Percentiles rank a stretch among this genome's conserved stretches.
phyloP scores from a whole-genome alignment of 2,329 filamentous ascomycete species.

The Verticillium nonalfalfae region DNA sequence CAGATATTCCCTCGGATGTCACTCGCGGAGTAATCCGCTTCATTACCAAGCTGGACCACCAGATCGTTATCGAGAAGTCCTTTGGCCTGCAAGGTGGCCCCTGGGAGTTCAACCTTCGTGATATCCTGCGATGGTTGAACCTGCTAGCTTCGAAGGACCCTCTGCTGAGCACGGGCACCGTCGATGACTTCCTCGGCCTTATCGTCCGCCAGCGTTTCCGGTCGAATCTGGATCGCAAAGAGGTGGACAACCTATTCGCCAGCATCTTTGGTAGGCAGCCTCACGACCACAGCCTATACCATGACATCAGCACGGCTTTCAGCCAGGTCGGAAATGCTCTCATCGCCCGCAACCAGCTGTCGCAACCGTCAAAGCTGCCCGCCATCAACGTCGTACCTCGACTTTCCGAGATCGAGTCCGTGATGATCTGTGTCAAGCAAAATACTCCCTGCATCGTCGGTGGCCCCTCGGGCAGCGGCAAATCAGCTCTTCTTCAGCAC shows the following conservation, averaged over 20 bases:
- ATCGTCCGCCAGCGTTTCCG: conserved; percentile 88
- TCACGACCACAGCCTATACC: conserved; percentile 59
- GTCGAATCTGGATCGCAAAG: conserved; percentile 56
- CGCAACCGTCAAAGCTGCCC: conserved; percentile 46
- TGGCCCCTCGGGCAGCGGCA: conserved; percentile 79
- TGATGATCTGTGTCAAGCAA: conserved; percentile 81
- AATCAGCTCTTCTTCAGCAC: conserved; percentile 73
- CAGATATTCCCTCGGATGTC: conserved; percentile 49
- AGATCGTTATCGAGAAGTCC: conserved; percentile 53
- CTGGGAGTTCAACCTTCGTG: conserved; percentile 94
- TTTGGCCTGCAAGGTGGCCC: conserved; percentile 66
- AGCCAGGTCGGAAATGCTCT: conserved; percentile 77
- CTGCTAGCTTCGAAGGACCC: conserved; percentile 57
- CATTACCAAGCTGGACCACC: conserved; percentile 70
- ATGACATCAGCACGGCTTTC: conserved; percentile 58
- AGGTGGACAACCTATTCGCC: conserved; percentile 61
- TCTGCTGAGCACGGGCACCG: conserved; percentile 52
- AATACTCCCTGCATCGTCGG: conserved; percentile 86
- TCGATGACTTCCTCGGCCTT: conserved; percentile 71
- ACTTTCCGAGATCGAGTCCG: conserved; percentile 72
- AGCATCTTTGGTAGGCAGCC: conserved; percentile 51
- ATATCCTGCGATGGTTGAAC: conserved; percentile 82
- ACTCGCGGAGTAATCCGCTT: conserved; percentile 69
- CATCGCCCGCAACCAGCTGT: conserved; percentile 51
- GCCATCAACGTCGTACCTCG: conserved; percentile 45